These are phyloP conservation scores for Backusella tuberculispora DNA, from an alignment of 192 early-diverging fungal genomes.

Conservation along the genomic window DNA sequence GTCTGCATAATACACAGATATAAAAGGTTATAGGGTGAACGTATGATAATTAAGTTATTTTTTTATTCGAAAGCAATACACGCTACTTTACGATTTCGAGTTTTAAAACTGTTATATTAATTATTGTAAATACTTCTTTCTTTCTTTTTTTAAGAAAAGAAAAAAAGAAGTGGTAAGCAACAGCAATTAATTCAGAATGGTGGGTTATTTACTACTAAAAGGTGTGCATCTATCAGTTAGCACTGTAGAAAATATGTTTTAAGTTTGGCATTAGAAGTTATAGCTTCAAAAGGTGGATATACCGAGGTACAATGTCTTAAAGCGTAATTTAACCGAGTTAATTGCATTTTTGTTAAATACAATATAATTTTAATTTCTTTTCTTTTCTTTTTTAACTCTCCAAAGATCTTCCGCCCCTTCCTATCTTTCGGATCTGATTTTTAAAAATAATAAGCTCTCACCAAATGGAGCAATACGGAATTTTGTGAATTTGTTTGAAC, in stretches of 20 bases:
- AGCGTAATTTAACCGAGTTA: neutral
- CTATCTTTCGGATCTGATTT: slow-evolving; percentile 12
- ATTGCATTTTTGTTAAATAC: neutral
- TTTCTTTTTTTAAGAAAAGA: too few relatives aligned
- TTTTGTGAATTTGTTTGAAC: neutral
- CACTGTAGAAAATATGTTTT: neutral
- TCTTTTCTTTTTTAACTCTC: neutral
- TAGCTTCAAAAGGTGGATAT: neutral
- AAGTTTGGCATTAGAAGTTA: neutral
- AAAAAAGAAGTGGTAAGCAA: too few relatives aligned
- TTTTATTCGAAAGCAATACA: too few relatives aligned
- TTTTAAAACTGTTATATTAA: too few relatives aligned
- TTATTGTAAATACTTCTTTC: too few relatives aligned
- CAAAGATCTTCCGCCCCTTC: neutral
- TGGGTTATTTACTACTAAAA: too few relatives aligned
- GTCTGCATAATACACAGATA: too few relatives aligned
- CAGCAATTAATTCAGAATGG: too few relatives aligned
- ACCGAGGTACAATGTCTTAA: neutral
- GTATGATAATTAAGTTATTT: neutral
- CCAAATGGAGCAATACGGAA: slow-evolving; percentile 7
- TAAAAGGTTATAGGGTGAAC: neutral
- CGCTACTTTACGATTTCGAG: too few relatives aligned
- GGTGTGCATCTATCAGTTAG: neutral
- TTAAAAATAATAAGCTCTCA: slow-evolving; percentile 5
- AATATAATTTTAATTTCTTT: neutral